Percentiles rank a stretch among this genome's conserved stretches.
phyloP scores from a whole-genome alignment of 1,284 basidiomycete genomes.

The Pyrrhoderma noxium region DNA sequence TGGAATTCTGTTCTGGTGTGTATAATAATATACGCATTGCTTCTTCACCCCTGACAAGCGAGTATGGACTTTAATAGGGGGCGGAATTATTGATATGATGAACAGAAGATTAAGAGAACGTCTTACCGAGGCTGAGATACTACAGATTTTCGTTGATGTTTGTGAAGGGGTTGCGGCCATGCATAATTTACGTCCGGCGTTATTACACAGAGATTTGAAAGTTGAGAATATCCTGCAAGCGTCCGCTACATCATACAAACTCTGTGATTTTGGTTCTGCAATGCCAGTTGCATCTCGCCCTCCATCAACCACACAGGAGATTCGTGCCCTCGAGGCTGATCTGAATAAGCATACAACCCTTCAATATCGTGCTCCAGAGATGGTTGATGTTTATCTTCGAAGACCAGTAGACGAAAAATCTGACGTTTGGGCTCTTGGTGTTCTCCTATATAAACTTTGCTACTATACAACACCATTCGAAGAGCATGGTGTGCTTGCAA shows the following conservation, averaged over 20 bases:
- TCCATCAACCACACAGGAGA: conserved; percentile 71
- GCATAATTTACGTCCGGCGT: conserved; percentile 86
- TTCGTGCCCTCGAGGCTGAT: conserved; percentile 84
- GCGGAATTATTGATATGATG: conserved; percentile 99
- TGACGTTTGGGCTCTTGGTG: conserved; percentile 74
- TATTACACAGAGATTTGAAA: conserved; percentile 97
- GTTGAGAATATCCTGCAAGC: conserved; percentile 96
- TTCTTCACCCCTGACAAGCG: not conserved
- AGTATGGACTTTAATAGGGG: conserved; percentile 45
- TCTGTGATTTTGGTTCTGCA: conserved; percentile 98
- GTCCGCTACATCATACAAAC: conserved; percentile 75
- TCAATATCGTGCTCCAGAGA: conserved; percentile 95
- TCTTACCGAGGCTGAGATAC: conserved; percentile 90
- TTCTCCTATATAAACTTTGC: conserved; percentile 78
- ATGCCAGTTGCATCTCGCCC: conserved; percentile 63
- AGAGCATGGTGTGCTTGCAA: conserved; percentile 93
- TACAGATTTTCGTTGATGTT: conserved; percentile 96
- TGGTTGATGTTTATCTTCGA: conserved; percentile 88
- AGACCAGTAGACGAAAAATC: conserved; percentile 88
- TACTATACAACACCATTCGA: conserved; percentile 99
- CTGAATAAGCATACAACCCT: conserved; percentile 92
- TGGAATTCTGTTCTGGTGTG: conserved; percentile 86
- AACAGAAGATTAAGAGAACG: conserved; percentile 92
- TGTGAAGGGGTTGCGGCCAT: conserved; percentile 92
- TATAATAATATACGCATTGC: too few relatives aligned